These are phyloP conservation scores for Puccinia coronata DNA, from an alignment of 1,284 basidiomycete species.

Conservation along the genomic window DNA sequence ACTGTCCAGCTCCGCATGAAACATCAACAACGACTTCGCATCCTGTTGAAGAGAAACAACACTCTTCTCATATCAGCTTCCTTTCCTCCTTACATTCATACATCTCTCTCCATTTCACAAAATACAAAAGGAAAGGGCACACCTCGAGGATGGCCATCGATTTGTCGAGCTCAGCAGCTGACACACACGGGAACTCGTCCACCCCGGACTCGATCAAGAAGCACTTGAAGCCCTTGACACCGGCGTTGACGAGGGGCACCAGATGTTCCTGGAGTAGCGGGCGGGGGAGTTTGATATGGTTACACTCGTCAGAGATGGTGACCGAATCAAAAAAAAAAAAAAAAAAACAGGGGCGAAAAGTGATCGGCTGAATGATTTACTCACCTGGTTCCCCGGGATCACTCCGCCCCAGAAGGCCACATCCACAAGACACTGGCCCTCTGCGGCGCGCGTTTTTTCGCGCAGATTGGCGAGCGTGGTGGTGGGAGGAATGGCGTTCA, in stretches of 20 bases:
- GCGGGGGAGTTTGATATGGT: no score
- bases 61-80: not conserved
- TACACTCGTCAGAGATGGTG: no score
- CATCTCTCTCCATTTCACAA: slow-evolving; percentile 9
- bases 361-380: slow-evolving; percentile 37
- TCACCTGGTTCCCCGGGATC: slow-evolving; percentile 79
- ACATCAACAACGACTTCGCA: slow-evolving; percentile 71
- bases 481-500: slow-evolving; percentile 91
- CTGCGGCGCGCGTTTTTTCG: slow-evolving; percentile 70
- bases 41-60: slow-evolving; percentile 61
- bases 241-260: slow-evolving; percentile 68
- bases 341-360: not conserved
- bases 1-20: slow-evolving; percentile 82
- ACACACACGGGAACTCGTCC: slow-evolving; percentile 86
- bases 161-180: slow-evolving; percentile 67
- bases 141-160: slow-evolving; percentile 77
- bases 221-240: slow-evolving; percentile 92
- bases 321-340: no score
- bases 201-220: slow-evolving; percentile 92
- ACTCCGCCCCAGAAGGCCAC: slow-evolving; percentile 94
- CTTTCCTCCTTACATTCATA: no score
- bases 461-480: slow-evolving; percentile 75
- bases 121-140: slow-evolving; percentile 13
- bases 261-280: slow-evolving; percentile 65
- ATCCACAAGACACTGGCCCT: slow-evolving; percentile 75